phyloP scores from a whole-genome alignment of 2,329 filamentous ascomycete species.

The Penicillium crustosum region DNA sequence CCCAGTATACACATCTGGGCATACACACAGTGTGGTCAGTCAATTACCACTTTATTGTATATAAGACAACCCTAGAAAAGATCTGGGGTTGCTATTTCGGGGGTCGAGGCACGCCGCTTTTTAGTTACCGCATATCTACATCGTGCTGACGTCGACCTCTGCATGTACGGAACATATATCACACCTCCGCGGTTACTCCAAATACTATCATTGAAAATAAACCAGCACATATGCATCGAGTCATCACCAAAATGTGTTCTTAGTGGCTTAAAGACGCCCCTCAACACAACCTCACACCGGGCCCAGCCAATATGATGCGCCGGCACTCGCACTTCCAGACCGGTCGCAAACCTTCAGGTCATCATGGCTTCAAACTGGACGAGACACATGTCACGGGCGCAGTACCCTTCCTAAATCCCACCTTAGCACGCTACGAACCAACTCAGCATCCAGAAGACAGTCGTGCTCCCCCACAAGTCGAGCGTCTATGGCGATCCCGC shows the following conservation, averaged over 20 bases:
- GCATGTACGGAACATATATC: neutral
- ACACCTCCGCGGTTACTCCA: neutral
- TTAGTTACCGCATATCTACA: neutral
- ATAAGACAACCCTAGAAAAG: neutral
- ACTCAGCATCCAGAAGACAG: neutral
- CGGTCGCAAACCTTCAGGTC: slow-evolving; percentile 15
- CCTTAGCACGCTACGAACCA: slow-evolving; percentile 39
- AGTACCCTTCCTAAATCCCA: slow-evolving; percentile 53
- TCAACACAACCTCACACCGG: neutral
- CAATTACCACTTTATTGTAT: neutral
- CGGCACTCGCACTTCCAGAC: slow-evolving; percentile 19
- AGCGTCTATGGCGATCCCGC: slow-evolving; percentile 45
- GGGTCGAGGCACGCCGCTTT: neutral
- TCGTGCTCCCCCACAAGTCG: slow-evolving; percentile 9
- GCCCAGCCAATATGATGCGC: slow-evolving; percentile 5
- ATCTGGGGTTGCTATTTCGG: neutral
- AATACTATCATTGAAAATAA: neutral
- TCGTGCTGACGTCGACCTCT: neutral
- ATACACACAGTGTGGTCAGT: neutral
- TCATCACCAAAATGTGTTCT: neutral
- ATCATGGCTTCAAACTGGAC: slow-evolving; percentile 10
- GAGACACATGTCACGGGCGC: slow-evolving; percentile 39
- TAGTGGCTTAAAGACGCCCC: neutral
- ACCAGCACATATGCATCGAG: neutral
- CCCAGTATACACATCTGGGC: neutral